Percentiles rank a stretch among this genome's conserved stretches.
These are phyloP conservation scores for Xylaria sp. DNA, from an alignment of 2,329 filamentous ascomycete species.

Conservation along the genomic window DNA sequence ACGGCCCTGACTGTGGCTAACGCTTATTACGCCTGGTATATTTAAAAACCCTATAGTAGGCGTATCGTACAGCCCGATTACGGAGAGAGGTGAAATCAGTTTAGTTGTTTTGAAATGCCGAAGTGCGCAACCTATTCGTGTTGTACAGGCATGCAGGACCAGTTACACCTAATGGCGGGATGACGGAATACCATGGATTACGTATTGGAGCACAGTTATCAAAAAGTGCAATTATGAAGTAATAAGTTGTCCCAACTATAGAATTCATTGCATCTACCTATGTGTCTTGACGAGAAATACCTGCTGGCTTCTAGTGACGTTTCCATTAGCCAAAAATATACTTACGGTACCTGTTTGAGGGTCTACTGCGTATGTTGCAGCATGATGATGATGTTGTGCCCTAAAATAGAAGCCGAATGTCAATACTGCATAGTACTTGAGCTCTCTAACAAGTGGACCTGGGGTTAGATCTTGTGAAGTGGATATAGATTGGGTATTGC, in stretches of 20 bases:
- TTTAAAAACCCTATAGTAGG: neutral
- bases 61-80: neutral
- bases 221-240: neutral
- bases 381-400: constrained; percentile 24
- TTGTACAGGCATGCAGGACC: constrained; percentile 15
- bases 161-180: constrained; percentile 12
- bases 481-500: neutral
- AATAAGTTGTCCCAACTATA: neutral
- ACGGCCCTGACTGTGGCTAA: constrained; percentile 1
- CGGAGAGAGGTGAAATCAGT: neutral
- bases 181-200: constrained; percentile 16
- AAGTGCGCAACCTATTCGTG: constrained; percentile 21
- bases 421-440: constrained; percentile 5
- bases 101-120: constrained; percentile 4
- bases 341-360: neutral
- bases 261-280: neutral
- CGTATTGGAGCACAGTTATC: neutral
- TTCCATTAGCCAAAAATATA: constrained; percentile 2
- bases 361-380: neutral
- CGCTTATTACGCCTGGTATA: constrained; percentile 7
- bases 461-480: constrained; percentile 29
- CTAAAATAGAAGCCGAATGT: constrained; percentile 35
- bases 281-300: neutral
- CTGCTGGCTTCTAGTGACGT: neutral
- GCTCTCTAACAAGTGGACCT: constrained; percentile 26